Percentiles rank a stretch among this genome's conserved stretches.
These are phyloP conservation scores for sunflower (Helianthus annuus) DNA, from an alignment of 129 eudicot species.

Conservation along the genomic window HanXRQr2.0-SUNRISE NC_035441.2:106505987-106506486, in stretches of 20 bases:
- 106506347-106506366: slow-evolving; percentile 49
- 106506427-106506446: slow-evolving; percentile 56
- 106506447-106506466: slow-evolving; percentile 52
- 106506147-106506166: slow-evolving; percentile 83
- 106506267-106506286: slow-evolving; percentile 65
- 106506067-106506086: slow-evolving; percentile 55
- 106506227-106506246: slow-evolving; percentile 51
- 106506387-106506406: slow-evolving; percentile 86
- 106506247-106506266: slow-evolving; percentile 73
- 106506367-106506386: slow-evolving; percentile 93
- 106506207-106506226: slow-evolving; percentile 73
- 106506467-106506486: slow-evolving; percentile 56
- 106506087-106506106: slow-evolving; percentile 59
- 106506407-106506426: slow-evolving; percentile 56
- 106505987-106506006: too few species aligned
- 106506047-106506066: slow-evolving; percentile 78
- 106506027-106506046: not conserved
- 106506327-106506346: slow-evolving; percentile 68
- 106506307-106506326: slow-evolving; percentile 56
- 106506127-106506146: slow-evolving; percentile 60
- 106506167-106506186: slow-evolving; percentile 70
- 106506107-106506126: slow-evolving; percentile 74
- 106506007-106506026: too few species aligned
- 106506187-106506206: slow-evolving; percentile 81
- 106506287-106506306: slow-evolving; percentile 69